Percentiles rank a stretch among this genome's conserved stretches.
Evolutionary conservation across 1,284 basidiomycete genomes (phyloP).

Genomic region (Cryptococcus sp.): DNA sequence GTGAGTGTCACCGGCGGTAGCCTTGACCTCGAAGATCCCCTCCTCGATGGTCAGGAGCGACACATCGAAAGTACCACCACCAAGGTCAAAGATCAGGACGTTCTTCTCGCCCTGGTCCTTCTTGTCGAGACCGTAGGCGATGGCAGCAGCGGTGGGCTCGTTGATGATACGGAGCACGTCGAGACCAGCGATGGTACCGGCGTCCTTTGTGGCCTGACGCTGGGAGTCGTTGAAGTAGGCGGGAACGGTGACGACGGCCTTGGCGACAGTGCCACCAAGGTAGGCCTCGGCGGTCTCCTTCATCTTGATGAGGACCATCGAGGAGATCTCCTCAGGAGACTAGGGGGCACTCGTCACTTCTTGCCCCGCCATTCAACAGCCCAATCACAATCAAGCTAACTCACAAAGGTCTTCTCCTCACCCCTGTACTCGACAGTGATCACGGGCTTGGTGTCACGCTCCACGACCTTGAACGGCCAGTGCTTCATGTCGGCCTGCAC

Average conservation of each 20-base stretch:
- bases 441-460: slow-evolving; percentile 59
- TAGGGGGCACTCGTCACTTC: slow-evolving; percentile 34
- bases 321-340: slow-evolving; percentile 94
- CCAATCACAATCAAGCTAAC: neutral
- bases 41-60: slow-evolving; percentile 97
- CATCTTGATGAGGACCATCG: slow-evolving; percentile 98
- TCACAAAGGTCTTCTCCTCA: slow-evolving; percentile 59
- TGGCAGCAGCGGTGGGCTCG: slow-evolving; percentile 96
- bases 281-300: slow-evolving; percentile 97
- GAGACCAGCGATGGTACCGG: slow-evolving; percentile 93
- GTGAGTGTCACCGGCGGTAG: slow-evolving; percentile 98
- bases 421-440: slow-evolving; percentile 60
- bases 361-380: slow-evolving; percentile 1
- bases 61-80: slow-evolving; percentile 99
- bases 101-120: slow-evolving; percentile 77
- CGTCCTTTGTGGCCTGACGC: slow-evolving; percentile 96
- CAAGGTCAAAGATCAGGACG: slow-evolving; percentile 97
- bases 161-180: slow-evolving; percentile 98
- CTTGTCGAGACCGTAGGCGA: slow-evolving; percentile 91
- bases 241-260: slow-evolving; percentile 91
- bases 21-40: slow-evolving; percentile 99
- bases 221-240: slow-evolving; percentile 99
- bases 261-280: slow-evolving; percentile 74
- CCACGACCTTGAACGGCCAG: slow-evolving; percentile 64
- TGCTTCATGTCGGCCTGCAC: slow-evolving; percentile 66